Percentiles rank a stretch among this genome's conserved stretches.
These are phyloP conservation scores for Gnaphalium uliginosum DNA, from an alignment of 129 eudicot genomes.

Conservation along the genomic window DNA sequence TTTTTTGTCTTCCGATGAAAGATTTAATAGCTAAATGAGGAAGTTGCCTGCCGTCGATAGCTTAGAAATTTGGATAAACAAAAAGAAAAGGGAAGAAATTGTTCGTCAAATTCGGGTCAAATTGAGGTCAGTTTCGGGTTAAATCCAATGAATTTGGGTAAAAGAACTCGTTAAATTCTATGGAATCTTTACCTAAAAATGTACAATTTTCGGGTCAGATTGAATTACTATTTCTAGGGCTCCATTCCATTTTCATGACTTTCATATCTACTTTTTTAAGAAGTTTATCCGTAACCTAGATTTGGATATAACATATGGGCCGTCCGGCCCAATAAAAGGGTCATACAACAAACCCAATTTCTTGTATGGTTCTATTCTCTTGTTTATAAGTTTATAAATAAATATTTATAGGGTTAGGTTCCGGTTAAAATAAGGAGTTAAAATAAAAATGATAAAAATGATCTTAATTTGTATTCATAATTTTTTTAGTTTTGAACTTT, in stretches of 20 bases:
- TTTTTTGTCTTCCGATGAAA: constrained; percentile 29
- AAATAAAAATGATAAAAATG: too few relatives aligned
- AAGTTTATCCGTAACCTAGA: background rate
- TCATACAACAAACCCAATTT: background rate
- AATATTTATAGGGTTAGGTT: too few relatives aligned
- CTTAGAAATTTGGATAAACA: constrained; percentile 25
- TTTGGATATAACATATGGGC: constrained; percentile 10
- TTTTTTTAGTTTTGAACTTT: too few relatives aligned
- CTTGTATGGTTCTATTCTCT: background rate
- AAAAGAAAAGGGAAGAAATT: constrained; percentile 22
- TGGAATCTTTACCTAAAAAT: constrained; percentile 30
- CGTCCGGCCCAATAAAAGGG: background rate
- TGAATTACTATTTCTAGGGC: constrained; percentile 30
- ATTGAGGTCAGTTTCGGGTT: constrained; percentile 28
- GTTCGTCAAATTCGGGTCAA: constrained; percentile 37
- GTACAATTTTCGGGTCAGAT: constrained; percentile 25
- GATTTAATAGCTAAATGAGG: background rate
- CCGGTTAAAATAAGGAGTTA: too few relatives aligned
- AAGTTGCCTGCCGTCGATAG: constrained; percentile 34
- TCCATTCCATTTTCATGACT: background rate
- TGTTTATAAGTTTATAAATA: too few relatives aligned
- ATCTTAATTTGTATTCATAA: too few relatives aligned
- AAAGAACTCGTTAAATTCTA: constrained; percentile 1
- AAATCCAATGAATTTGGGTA: constrained; percentile 22
- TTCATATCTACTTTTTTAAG: background rate